phyloP scores from a whole-genome alignment of 2,329 filamentous ascomycete species.

The Hymenoscyphus linearis region DNA sequence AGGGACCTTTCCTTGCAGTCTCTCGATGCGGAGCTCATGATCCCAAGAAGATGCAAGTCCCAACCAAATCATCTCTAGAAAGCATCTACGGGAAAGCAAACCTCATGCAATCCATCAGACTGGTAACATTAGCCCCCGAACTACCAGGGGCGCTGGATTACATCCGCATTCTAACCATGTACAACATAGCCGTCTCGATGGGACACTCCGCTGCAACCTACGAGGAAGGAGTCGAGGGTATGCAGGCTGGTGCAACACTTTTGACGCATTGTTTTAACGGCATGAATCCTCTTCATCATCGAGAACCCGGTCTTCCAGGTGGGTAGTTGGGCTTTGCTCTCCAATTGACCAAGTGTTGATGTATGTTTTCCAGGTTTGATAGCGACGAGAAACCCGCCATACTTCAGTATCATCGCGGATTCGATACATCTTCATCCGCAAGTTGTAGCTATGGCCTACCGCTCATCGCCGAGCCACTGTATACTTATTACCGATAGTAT shows the following conservation, averaged over 20 bases:
- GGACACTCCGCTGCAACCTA: slow-evolving; percentile 45
- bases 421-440: slow-evolving; percentile 48
- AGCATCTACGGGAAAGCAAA: slow-evolving; percentile 42
- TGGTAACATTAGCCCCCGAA: slow-evolving; percentile 50
- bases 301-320: slow-evolving; percentile 46
- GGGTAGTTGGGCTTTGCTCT: not conserved
- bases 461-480: slow-evolving; percentile 40
- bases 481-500: slow-evolving; percentile 50
- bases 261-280: slow-evolving; percentile 52
- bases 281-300: slow-evolving; percentile 45
- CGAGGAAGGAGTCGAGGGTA: slow-evolving; percentile 39
- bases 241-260: slow-evolving; percentile 43
- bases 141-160: slow-evolving; percentile 37
- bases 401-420: slow-evolving; percentile 48
- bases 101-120: slow-evolving; percentile 38
- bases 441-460: slow-evolving; percentile 44
- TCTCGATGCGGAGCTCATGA: slow-evolving; percentile 48
- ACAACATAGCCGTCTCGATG: slow-evolving; percentile 28
- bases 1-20: slow-evolving; percentile 50
- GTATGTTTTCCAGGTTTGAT: slow-evolving; percentile 21
- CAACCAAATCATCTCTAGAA: slow-evolving; percentile 19
- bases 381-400: slow-evolving; percentile 34
- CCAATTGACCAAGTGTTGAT: not conserved
- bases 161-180: slow-evolving; percentile 37
- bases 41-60: slow-evolving; percentile 26